phyloP scores from a whole-genome alignment of 2,329 filamentous ascomycete genomes.

The Cytospora piceae region DNA sequence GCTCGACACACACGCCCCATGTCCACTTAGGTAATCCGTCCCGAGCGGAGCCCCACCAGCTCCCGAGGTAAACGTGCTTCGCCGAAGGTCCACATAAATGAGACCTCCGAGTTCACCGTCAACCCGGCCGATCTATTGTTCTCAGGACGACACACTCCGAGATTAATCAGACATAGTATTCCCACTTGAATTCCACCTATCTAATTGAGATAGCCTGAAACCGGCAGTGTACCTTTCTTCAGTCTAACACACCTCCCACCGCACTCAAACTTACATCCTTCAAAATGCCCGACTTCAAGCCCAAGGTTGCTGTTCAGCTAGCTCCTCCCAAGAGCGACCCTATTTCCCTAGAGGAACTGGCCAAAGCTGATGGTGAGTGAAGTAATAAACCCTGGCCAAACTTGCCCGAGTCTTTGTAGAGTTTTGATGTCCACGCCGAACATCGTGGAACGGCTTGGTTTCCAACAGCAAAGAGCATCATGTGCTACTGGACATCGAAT shows the following conservation, averaged over 20 bases:
- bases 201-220: background rate
- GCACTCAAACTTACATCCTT: conserved; percentile 27
- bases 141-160: background rate
- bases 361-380: conserved; percentile 77
- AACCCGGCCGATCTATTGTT: background rate
- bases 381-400: conserved; percentile 19
- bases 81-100: conserved; percentile 10
- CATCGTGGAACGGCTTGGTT: background rate
- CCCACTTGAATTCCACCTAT: background rate
- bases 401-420: background rate
- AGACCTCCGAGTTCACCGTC: conserved; percentile 17
- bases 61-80: conserved; percentile 8
- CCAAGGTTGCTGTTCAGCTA: conserved; percentile 75
- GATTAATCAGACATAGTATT: background rate
- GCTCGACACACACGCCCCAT: background rate
- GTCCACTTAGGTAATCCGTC: background rate
- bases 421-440: background rate
- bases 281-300: conserved; percentile 71
- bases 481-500: background rate
- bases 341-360: conserved; percentile 79
- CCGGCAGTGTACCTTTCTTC: background rate
- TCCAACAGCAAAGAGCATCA: conserved; percentile 32
- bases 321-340: conserved; percentile 84
- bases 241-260: background rate
- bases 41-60: background rate